Percentiles rank a stretch among this genome's conserved stretches.
phyloP scores from a whole-genome alignment of 106 monocot genomes.

The Allium sativum region DNA sequence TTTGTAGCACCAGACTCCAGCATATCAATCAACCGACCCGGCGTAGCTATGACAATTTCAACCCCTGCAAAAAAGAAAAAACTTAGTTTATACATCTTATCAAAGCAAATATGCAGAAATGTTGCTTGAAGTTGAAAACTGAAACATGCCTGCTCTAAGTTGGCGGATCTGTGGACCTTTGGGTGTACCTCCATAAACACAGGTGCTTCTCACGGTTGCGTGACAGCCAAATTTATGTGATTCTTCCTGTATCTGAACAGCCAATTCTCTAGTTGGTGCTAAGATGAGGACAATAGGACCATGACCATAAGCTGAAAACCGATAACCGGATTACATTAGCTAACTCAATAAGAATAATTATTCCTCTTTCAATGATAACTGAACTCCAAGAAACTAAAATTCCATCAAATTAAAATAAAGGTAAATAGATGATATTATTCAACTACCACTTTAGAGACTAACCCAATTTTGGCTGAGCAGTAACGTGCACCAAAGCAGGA shows the following conservation, averaged over 20 bases:
- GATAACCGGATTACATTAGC: too few species aligned
- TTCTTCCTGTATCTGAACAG: constrained; percentile 98
- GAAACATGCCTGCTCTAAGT: constrained; percentile 57
- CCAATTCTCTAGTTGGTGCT: constrained; percentile 92
- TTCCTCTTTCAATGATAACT: too few species aligned
- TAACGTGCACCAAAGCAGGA: constrained; percentile 87
- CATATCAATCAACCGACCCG: constrained; percentile 95
- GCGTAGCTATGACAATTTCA: constrained; percentile 94
- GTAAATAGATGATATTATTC: too few species aligned
- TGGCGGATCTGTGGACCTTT: constrained; percentile 97
- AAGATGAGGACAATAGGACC: constrained; percentile 79
- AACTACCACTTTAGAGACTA: constrained; percentile 25
- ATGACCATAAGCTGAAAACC: constrained; percentile 74
- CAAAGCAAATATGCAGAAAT: too few species aligned
- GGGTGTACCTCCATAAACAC: constrained; percentile 92
- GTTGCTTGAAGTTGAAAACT: too few species aligned
- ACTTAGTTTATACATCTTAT: too few species aligned
- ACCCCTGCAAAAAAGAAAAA: constrained; percentile 47
- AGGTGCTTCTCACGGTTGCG: constrained; percentile 67
- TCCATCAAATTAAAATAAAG: too few species aligned
- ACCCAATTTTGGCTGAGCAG: constrained; percentile 84
- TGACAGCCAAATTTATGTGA: constrained; percentile 72
- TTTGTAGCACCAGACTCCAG: constrained; percentile 87
- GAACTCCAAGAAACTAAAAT: too few species aligned
- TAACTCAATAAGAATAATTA: too few species aligned